phyloP scores from a whole-genome alignment of 495 filamentous ascomycete genomes.

The Aspergillus cavernicola region DNA sequence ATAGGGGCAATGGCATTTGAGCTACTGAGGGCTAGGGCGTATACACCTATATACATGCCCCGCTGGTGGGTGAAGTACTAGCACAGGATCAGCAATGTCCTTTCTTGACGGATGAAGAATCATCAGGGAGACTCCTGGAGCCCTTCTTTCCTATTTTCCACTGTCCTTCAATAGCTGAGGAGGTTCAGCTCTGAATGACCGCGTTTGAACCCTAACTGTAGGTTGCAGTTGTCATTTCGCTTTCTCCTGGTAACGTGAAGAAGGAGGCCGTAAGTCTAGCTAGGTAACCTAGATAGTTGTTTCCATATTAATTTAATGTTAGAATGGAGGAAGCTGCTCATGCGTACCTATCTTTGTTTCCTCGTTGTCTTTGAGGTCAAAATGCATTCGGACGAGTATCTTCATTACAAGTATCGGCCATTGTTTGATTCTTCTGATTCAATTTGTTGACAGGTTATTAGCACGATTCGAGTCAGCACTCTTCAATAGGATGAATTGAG shows the following conservation, averaged over 20 bases:
- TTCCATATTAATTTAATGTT: neutral
- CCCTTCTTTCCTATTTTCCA: neutral
- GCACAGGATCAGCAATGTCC: no score
- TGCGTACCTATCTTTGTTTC: neutral
- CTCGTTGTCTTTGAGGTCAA: neutral
- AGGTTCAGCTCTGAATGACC: neutral
- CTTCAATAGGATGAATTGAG: constrained; percentile 26
- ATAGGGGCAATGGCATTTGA: constrained; percentile 63
- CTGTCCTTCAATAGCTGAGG: neutral
- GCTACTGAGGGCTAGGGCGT: constrained; percentile 56
- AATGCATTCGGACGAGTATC: no score
- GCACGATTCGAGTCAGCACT: constrained; percentile 22
- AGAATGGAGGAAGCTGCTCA: neutral
- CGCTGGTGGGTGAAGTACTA: constrained; percentile 62
- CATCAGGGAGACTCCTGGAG: no score
- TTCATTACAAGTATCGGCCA: no score
- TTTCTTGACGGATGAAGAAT: no score
- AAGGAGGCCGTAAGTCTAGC: neutral
- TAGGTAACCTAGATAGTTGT: constrained; percentile 1
- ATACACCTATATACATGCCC: constrained; percentile 60
- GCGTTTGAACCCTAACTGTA: neutral
- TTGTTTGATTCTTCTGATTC: neutral
- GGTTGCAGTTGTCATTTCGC: neutral
- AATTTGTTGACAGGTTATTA: constrained; percentile 11
- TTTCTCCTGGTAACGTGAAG: neutral